Evolutionary conservation across 441 rosid genomes (phyloP), one percentile per base, ranked within the genome.

Genomic region (Corymbia calophylla): DNA sequence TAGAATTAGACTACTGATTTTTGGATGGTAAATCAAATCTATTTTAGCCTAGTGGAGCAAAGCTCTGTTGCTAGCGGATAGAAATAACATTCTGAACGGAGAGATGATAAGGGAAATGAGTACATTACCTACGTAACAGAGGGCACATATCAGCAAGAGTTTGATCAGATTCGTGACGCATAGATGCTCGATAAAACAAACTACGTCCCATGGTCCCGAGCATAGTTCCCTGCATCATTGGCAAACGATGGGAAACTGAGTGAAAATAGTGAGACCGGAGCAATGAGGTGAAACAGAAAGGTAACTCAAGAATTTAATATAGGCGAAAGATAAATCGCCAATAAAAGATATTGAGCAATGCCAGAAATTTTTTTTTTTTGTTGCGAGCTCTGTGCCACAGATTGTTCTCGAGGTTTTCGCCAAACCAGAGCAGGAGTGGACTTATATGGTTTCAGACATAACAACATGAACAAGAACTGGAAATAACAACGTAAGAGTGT

Each of bases 171-270:
- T 92, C 70, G 95, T 73, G 88, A 96, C 89, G 85, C 99, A 96
- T 19, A 97, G 91, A 90, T 96, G 96, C 92, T 97, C 98, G 21
- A 97, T 91, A 90, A 96, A 97, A 92, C 97, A 97, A 27, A 92
- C 29, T 39, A 94, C 86, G 73, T 97, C 97, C 98, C 98, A 96
- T 47, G 97, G 94, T 32, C 98, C 96, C 18, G 94, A 64, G 91
- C 98, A 97, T 87, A 94, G 85, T 44, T 91, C 95, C 90, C 99
- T 97, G 93, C 90, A 91, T 12, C 90, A 25, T 85, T 53, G n/a
- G 16, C 53, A 44, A 87, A 87, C 55, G 73, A 58, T 29, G 21
- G 70, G 25, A 55, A 66, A 48, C 25, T 86, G 5, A 21, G 9
- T 60, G 58, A 64, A 44, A 60, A 73, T 9, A n/a, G 5, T 16